Conservation (phyloP, 148 eudicot genomes). For the Vaccinium corymbosum region DNA sequence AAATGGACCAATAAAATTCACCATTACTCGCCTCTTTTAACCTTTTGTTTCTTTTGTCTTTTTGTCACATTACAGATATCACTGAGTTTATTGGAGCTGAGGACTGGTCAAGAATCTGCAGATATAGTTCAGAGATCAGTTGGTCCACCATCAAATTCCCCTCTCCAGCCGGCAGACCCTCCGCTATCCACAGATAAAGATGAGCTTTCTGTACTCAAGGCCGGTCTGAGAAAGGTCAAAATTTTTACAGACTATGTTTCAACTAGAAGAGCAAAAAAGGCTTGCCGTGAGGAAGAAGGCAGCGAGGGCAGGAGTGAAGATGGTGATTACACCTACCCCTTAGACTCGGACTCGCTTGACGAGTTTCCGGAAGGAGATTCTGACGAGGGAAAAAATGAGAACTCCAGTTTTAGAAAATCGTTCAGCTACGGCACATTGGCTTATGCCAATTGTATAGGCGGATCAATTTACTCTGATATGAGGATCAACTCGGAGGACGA, state of each 20-base stretch:
- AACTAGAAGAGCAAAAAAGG: slow-evolving; percentile 66
- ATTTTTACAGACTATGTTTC: slow-evolving; percentile 79
- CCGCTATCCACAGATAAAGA: slow-evolving; percentile 58
- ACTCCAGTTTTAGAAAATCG: slow-evolving; percentile 64
- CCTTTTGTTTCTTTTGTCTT: not conserved
- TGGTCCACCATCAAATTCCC: slow-evolving; percentile 32
- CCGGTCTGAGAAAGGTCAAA: slow-evolving; percentile 78
- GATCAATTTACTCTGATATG: slow-evolving; percentile 43
- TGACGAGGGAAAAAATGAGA: slow-evolving; percentile 52
- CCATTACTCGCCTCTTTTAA: not conserved
- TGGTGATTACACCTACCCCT: slow-evolving; percentile 56
- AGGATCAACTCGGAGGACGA: slow-evolving; percentile 55
- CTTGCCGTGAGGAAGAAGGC: slow-evolving; percentile 61
- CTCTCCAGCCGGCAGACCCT: slow-evolving; percentile 37
- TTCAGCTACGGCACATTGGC: slow-evolving; percentile 83
- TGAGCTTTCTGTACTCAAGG: slow-evolving; percentile 89
- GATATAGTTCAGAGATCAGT: slow-evolving; percentile 41
- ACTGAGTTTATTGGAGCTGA: slow-evolving; percentile 58
- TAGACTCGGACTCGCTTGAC: slow-evolving; percentile 72
- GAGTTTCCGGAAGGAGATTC: slow-evolving; percentile 68
- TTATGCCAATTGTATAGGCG: slow-evolving; percentile 71
- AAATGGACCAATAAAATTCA: not conserved
- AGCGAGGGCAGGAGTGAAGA: slow-evolving; percentile 79
- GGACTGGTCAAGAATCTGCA: slow-evolving; percentile 53
- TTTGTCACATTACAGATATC: slow-evolving; percentile 47